phyloP scores from a whole-genome alignment of 306 rosid species.

The Dalbergia cochinchinensis region DNA sequence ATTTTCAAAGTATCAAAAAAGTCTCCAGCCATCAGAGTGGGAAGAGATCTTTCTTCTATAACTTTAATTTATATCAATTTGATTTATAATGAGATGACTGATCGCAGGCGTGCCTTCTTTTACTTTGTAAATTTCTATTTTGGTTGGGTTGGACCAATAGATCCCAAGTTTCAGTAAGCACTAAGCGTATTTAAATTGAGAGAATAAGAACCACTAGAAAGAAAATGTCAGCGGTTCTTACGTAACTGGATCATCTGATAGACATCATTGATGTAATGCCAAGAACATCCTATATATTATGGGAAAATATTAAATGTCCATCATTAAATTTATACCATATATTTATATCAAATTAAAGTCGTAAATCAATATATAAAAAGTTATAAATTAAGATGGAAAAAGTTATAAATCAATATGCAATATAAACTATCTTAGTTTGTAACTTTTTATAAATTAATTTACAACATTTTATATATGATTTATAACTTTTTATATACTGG shows the following conservation, averaged over 20 bases:
- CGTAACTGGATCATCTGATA: background rate
- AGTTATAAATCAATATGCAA: too few relatives aligned
- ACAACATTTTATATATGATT: too few relatives aligned
- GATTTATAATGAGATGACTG: slow-evolving; percentile 9
- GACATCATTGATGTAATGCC: background rate
- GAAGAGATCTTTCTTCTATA: background rate
- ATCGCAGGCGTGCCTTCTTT: slow-evolving; percentile 19
- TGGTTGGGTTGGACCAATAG: slow-evolving; percentile 4
- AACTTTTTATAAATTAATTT: too few relatives aligned
- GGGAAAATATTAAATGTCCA: too few relatives aligned
- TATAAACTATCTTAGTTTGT: too few relatives aligned
- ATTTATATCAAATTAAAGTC: too few relatives aligned
- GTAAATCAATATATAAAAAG: too few relatives aligned
- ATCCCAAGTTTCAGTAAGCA: background rate
- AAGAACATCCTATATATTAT: too few relatives aligned
- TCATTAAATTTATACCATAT: too few relatives aligned
- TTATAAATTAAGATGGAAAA: too few relatives aligned
- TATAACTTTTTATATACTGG: too few relatives aligned
- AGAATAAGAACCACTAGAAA: background rate
- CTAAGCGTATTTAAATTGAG: background rate
- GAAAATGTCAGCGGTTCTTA: background rate
- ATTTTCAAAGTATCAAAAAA: background rate
- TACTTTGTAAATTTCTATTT: background rate
- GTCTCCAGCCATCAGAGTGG: background rate
- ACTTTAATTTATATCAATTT: background rate